Conservation (phyloP, 2,329 filamentous ascomycete species). For the Penicillium sp. region DNA sequence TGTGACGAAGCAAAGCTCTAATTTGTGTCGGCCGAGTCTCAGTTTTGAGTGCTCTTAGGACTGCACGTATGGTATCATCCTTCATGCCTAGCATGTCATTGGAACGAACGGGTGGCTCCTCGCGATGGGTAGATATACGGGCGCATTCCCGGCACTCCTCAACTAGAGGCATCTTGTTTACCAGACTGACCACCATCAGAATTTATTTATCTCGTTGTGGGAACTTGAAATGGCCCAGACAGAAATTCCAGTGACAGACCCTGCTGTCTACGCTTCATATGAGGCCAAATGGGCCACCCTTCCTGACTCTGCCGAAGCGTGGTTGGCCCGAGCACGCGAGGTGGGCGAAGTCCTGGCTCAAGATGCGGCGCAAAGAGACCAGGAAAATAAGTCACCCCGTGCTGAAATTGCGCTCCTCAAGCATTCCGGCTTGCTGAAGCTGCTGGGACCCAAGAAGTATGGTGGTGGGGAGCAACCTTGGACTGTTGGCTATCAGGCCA, state of each 20-base stretch:
- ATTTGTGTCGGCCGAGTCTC: constrained; percentile 1
- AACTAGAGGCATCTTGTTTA: background rate
- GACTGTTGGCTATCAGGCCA: constrained; percentile 57
- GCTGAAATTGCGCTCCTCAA: constrained; percentile 55
- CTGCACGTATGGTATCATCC: constrained; percentile 16
- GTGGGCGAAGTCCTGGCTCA: constrained; percentile 50
- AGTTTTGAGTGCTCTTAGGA: constrained; percentile 3
- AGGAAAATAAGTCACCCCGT: constrained; percentile 52
- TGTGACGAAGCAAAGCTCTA: constrained; percentile 15
- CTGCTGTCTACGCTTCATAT: constrained; percentile 42
- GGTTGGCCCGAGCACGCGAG: constrained; percentile 50
- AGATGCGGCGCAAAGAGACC: constrained; percentile 51
- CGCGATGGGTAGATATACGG: constrained; percentile 8
- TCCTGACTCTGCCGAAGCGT: constrained; percentile 44
- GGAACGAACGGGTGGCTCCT: background rate
- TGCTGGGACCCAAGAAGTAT: constrained; percentile 51
- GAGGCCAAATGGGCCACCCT: constrained; percentile 36
- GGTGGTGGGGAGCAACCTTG: constrained; percentile 55
- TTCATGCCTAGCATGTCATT: constrained; percentile 16
- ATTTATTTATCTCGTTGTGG: no score
- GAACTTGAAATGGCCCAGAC: no score
- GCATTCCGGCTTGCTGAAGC: constrained; percentile 50
- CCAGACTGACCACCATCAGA: no score
- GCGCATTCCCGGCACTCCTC: background rate
- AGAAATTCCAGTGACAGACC: constrained; percentile 33